phyloP scores from a whole-genome alignment of 2,329 filamentous ascomycete species.

The Colletotrichum plurivorum region DNA sequence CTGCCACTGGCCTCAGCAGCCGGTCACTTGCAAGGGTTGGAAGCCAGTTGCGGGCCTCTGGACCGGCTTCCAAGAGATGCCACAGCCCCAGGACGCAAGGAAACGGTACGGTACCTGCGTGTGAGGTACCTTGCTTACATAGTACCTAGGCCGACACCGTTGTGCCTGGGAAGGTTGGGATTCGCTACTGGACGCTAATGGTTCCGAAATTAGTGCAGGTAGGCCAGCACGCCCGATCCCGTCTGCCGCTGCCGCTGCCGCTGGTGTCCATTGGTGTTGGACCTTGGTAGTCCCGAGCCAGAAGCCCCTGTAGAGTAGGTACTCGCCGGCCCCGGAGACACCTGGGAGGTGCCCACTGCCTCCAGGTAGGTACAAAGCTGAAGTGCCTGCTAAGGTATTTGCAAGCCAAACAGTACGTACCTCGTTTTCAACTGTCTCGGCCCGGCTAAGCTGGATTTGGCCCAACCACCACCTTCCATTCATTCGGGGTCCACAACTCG shows the following conservation, averaged over 20 bases:
- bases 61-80: constrained; percentile 23
- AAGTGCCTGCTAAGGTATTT: neutral
- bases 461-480: constrained; percentile 9
- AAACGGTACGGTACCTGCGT: neutral
- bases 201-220: constrained; percentile 29
- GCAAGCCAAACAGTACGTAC: constrained; percentile 12
- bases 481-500: constrained; percentile 19
- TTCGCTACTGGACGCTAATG: constrained; percentile 3
- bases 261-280: neutral
- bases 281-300: too few species aligned
- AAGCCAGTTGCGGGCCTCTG: constrained; percentile 24
- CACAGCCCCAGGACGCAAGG: neutral
- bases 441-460: constrained; percentile 20
- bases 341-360: neutral
- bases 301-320: neutral
- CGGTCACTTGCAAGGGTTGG: constrained; percentile 21
- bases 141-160: too few species aligned
- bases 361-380: neutral
- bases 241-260: neutral
- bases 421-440: constrained; percentile 5
- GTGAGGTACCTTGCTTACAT: constrained; percentile 10
- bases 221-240: constrained; percentile 21
- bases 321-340: neutral
- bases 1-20: constrained; percentile 26
- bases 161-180: constrained; percentile 1